Evolutionary conservation across 129 eudicot genomes (phyloP), one percentile per base, ranked within the genome.

Genomic region (Ambrosia trifida): DNA sequence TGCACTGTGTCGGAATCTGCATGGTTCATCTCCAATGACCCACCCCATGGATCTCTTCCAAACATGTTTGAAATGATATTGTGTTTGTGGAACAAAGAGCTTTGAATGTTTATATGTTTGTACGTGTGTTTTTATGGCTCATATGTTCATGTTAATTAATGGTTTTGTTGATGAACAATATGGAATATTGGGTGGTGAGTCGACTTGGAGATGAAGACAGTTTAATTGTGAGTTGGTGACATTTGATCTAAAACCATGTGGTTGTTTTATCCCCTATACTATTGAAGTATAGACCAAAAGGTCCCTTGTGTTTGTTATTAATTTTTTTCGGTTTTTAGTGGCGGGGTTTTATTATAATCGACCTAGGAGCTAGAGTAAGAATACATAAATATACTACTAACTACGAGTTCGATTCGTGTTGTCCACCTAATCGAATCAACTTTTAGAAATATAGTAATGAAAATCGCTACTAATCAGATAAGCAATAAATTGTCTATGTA

Each of bases 31-130:
- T 89, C 96, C 53, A 89, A 68, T 16, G 92, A 79, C 38, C 92
- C 96, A 13, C 92, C 96, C 96, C 96, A 89, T 35, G 90, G 88
- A 79, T 89, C 93, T 70, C 93, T 68, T 18, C 90, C 93, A 68
- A 84, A 86, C 96, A 89, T 67, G 17, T 67, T 67, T 65, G 44
- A 40, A 40, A 40, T 65, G 44, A 40, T 5, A 40, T 40, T 40
- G 0, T 0, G 44, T 40, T 40, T 24, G 41, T 6, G 7, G 7
- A 36, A 36, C 41, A 36, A 6, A 36, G 41, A 36, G 41, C 41
- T 36, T 6, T 36, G 41, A 36, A 36, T 36, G 6, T 36, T 7
- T 7, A 1, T 12, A 12, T n/a, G 20, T 50, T 8, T 11, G 61
- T 54, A 13, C 19, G 19, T 54, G 13, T 17, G 31, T 7, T 16